A percentile compares a stretch with the other conserved stretches of the same genome.
phyloP scores from a whole-genome alignment of 441 rosid species.

The Adansonia gregorii region DNA sequence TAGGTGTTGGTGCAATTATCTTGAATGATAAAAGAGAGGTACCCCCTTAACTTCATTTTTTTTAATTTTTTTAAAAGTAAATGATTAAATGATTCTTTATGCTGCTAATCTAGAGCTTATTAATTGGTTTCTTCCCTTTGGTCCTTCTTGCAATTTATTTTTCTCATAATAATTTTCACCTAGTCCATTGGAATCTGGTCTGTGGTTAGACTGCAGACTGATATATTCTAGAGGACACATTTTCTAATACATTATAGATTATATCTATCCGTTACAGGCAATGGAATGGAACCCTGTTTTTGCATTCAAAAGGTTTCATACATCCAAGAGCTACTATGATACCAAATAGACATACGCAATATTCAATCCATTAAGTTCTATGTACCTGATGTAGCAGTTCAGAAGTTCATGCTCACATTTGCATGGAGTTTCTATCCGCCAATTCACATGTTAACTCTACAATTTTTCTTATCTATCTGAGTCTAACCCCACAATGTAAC shows the following conservation, averaged over 20 bases:
- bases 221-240: neutral
- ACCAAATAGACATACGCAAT: neutral
- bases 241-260: slow-evolving; percentile 6
- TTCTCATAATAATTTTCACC: neutral
- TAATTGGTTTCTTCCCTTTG: neutral
- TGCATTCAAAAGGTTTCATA: neutral
- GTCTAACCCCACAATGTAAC: neutral
- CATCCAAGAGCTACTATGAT: slow-evolving; percentile 4
- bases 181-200: neutral
- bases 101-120: neutral
- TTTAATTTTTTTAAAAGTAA: neutral
- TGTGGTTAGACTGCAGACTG: neutral
- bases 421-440: neutral
- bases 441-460: neutral
- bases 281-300: neutral
- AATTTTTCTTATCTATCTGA: neutral
- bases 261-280: neutral
- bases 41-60: slow-evolving; percentile 27
- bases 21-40: slow-evolving; percentile 80
- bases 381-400: slow-evolving; percentile 7
- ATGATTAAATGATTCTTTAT: neutral
- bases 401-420: neutral
- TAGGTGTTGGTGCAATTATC: slow-evolving; percentile 72
- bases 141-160: neutral
- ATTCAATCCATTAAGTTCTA: neutral